Evolutionary conservation across 1,284 basidiomycete genomes (phyloP).

Genomic region (Ustilago xerochloae): DNA sequence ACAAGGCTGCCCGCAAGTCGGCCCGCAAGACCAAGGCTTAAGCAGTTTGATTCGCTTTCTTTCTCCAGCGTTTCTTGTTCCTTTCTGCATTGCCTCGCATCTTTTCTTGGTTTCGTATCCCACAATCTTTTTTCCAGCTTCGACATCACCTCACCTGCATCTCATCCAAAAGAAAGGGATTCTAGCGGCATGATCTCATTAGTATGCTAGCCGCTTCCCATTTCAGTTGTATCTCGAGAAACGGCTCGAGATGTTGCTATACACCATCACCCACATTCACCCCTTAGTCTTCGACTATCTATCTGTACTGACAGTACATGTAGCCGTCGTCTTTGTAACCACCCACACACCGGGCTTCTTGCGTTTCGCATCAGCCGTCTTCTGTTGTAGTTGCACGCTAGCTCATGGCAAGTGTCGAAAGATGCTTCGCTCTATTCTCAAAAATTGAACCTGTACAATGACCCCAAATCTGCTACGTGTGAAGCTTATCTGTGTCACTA

Average conservation of each 20-base stretch:
- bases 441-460: constrained; percentile 50
- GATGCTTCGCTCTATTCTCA: constrained; percentile 12
- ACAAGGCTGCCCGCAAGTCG: constrained; percentile 54
- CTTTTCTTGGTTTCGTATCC: constrained; percentile 17
- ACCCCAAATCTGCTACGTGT: constrained; percentile 9
- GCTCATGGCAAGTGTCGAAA: constrained; percentile 10
- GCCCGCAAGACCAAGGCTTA: constrained; percentile 52
- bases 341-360: constrained; percentile 23
- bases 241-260: constrained; percentile 34
- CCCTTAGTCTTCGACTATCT: constrained; percentile 6
- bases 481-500: not conserved
- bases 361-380: constrained; percentile 37
- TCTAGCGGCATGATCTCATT: constrained; percentile 16
- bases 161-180: constrained; percentile 30
- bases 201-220: constrained; percentile 10
- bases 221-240: constrained; percentile 31
- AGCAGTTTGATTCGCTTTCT: constrained; percentile 15
- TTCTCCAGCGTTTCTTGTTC: not conserved
- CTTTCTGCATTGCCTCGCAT: constrained; percentile 30
- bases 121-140: constrained; percentile 6
- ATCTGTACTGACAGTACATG: not conserved
- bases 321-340: constrained; percentile 4
- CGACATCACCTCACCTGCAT: constrained; percentile 8
- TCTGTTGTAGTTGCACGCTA: constrained; percentile 34
- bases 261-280: not conserved